Evolutionary conservation across 805 yeast genomes (phyloP), one percentile per base, ranked within the genome.

Genomic region (Hanseniaspora taiwanica): DNA sequence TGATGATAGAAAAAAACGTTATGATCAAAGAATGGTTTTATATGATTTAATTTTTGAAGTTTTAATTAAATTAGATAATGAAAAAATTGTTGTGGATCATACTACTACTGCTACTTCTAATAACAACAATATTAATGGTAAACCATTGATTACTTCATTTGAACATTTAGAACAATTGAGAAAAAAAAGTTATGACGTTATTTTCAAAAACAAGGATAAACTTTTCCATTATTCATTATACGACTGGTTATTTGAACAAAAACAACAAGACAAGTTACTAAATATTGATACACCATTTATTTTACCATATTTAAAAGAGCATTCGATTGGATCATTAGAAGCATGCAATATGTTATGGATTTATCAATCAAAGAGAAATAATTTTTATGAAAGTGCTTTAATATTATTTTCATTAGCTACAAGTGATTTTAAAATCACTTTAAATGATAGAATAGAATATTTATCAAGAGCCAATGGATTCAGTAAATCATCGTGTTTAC

Each of bases 401-500:
- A 81, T 82, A 18, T 64, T 85, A 37, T 81, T 80, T 51, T 70
- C 74, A 5, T 63, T 91, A 42, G 80, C 96, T 0, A 63, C 76
- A 17, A 80, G 93, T 14, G 78, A 76, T 39, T 84, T 85, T 56
- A 70, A 71, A 9, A 65, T 89, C 38, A 63, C 71, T 27, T 68
- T 89, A 43, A 69, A 72, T 29, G 78, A 80, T 51, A 72, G 98
- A 55, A 79, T 89, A 35, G 96, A 87, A 59, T 85, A 72, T 55
- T 65, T 91, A 40, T 83, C 96, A 1, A 72, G 96, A 48, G 96
- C 96, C 1, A 81, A 81, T 58, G 95, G 95, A 2, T 86, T 84
- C 64, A 81, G 94, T 58, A 83, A 84, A 54, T 81, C 94, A 58
- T 76, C 72, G 35, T 76, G 86, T 46, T 81, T 89, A 20, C 83